phyloP scores from a whole-genome alignment of 805 yeast species.

The Torulaspora quercuum region DNA sequence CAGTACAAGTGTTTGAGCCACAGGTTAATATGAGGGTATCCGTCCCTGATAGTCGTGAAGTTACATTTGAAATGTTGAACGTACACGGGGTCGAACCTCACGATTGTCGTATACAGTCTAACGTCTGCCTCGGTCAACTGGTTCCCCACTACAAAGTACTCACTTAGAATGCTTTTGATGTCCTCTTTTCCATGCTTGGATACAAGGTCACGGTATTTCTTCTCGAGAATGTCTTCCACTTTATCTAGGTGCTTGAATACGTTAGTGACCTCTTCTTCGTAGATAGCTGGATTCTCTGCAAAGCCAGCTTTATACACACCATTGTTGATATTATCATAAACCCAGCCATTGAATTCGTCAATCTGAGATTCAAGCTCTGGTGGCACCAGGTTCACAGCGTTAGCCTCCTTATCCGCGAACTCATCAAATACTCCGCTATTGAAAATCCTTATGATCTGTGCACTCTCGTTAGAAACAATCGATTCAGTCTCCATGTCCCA shows the following conservation, averaged over 20 bases:
- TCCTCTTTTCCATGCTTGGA: constrained; percentile 22
- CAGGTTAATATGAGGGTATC: constrained; percentile 72
- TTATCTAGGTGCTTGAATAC: constrained; percentile 68
- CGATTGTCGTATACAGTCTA: constrained; percentile 78
- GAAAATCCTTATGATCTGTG: constrained; percentile 83
- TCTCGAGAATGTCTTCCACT: constrained; percentile 58
- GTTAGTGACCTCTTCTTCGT: constrained; percentile 61
- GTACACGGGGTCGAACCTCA: constrained; percentile 90
- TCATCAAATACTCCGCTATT: constrained; percentile 69
- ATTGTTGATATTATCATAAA: constrained; percentile 81
- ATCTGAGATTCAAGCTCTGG: constrained; percentile 49
- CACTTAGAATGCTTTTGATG: constrained; percentile 19
- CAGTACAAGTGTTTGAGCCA: constrained; percentile 86
- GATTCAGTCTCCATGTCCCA: constrained; percentile 84
- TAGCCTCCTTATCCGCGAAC: constrained; percentile 45
- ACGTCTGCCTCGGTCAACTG: constrained; percentile 86
- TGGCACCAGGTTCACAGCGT: constrained; percentile 63
- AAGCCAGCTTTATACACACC: constrained; percentile 93
- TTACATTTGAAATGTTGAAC: constrained; percentile 96
- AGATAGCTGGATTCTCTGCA: constrained; percentile 77
- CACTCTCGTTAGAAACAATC: constrained; percentile 87
- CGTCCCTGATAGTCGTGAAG: constrained; percentile 69
- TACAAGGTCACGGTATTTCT: constrained; percentile 38
- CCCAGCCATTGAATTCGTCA: constrained; percentile 77
- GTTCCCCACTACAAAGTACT: constrained; percentile 55